Conservation (phyloP, 2,329 filamentous ascomycete species). For the Curvularia sp. region DNA sequence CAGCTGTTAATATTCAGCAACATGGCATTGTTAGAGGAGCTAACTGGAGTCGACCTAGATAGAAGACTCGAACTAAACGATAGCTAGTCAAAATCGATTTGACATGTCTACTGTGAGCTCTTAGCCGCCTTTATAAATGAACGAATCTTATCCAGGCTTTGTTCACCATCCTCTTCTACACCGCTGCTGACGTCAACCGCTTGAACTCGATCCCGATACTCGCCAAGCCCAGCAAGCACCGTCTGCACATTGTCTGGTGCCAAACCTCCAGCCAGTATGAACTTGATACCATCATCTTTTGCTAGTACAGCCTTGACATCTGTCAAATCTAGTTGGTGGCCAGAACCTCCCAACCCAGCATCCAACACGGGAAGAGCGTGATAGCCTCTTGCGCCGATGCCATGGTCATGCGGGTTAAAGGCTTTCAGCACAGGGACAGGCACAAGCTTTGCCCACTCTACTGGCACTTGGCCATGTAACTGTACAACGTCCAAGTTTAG, state of each 20-base stretch:
- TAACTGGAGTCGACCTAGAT: neutral
- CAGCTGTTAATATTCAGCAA: neutral
- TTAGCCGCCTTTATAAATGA: conserved; percentile 79
- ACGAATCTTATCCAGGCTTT: conserved; percentile 80
- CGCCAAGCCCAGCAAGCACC: conserved; percentile 68
- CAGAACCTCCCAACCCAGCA: conserved; percentile 82
- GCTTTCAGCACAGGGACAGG: conserved; percentile 89
- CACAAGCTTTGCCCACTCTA: conserved; percentile 90
- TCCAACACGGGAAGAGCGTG: conserved; percentile 86
- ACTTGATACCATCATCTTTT: conserved; percentile 71
- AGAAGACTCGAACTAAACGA: neutral
- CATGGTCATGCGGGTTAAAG: conserved; percentile 79
- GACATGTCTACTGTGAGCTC: conserved; percentile 13
- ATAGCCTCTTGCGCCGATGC: conserved; percentile 76
- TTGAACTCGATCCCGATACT: conserved; percentile 68
- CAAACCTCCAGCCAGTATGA: conserved; percentile 86
- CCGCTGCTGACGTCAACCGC: conserved; percentile 95
- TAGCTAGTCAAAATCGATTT: neutral
- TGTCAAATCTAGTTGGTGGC: conserved; percentile 75
- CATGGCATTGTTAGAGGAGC: neutral
- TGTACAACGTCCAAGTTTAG: conserved; percentile 88
- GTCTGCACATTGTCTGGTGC: conserved; percentile 78
- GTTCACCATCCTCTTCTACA: conserved; percentile 79
- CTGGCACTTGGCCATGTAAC: conserved; percentile 86
- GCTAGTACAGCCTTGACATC: conserved; percentile 72